Conservation (phyloP, 2,329 filamentous ascomycete genomes). For the Botrytis squamosa region DNA sequence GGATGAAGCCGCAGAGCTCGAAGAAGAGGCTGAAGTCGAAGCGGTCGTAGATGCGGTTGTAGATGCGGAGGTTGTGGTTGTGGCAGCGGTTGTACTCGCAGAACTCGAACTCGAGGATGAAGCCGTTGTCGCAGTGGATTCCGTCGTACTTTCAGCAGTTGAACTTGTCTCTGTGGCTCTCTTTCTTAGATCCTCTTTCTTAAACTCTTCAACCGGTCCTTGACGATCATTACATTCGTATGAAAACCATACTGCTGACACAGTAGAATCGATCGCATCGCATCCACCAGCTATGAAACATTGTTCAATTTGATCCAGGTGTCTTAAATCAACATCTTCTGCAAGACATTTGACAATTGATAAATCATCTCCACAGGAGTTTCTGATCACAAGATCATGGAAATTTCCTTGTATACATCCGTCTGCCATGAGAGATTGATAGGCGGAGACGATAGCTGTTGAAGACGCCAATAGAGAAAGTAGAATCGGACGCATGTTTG, state of each 20-base stretch:
- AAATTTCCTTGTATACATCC: slow-evolving; percentile 28
- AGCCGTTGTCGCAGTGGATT: background rate
- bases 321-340: slow-evolving; percentile 23
- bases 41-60: background rate
- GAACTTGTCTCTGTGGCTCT: slow-evolving; percentile 19
- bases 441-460: slow-evolving; percentile 28
- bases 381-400: slow-evolving; percentile 27
- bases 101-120: background rate
- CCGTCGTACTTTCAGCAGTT: background rate
- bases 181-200: slow-evolving; percentile 28
- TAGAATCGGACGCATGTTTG: slow-evolving; percentile 30
- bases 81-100: slow-evolving; percentile 1
- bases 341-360: slow-evolving; percentile 30
- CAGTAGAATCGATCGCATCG: slow-evolving; percentile 25
- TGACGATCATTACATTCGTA: slow-evolving; percentile 26
- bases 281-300: slow-evolving; percentile 34
- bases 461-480: slow-evolving; percentile 18
- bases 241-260: slow-evolving; percentile 29
- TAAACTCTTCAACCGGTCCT: slow-evolving; percentile 3
- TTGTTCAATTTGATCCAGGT: slow-evolving; percentile 28
- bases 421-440: background rate
- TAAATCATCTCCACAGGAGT: slow-evolving; percentile 29
- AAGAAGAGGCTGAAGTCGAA: slow-evolving; percentile 1
- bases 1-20: slow-evolving; percentile 3
- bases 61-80: background rate